Conservation (phyloP, 257 asterid genomes). For the Fraxinus quadrangulata region DNA sequence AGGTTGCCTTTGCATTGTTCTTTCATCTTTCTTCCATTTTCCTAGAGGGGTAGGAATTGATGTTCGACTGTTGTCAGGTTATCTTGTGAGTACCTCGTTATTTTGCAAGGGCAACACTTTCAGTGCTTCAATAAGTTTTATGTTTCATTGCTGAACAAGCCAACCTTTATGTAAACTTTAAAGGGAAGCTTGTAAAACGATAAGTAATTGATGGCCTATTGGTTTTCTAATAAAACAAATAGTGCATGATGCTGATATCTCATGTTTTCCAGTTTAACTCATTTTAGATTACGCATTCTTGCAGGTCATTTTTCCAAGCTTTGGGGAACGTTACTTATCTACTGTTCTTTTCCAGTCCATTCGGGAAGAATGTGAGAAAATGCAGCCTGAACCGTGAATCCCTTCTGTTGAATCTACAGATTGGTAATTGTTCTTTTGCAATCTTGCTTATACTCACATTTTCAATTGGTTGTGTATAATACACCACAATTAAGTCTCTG, state of each 20-base stretch:
- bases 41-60: not conserved
- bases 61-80: not conserved
- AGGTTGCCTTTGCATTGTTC: no score
- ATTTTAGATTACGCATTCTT: slow-evolving; percentile 11
- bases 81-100: not conserved
- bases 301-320: slow-evolving; percentile 96
- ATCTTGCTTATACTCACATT: not conserved
- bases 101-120: not conserved
- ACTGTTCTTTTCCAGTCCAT: slow-evolving; percentile 90
- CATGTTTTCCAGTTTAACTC: not conserved
- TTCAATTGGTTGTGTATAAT: not conserved
- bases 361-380: slow-evolving; percentile 82
- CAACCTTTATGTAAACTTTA: not conserved
- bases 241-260: not conserved
- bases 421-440: not conserved
- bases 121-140: not conserved
- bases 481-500: not conserved
- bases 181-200: not conserved
- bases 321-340: slow-evolving; percentile 89
- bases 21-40: no score
- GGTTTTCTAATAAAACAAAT: not conserved
- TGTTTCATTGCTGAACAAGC: not conserved
- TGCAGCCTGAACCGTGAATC: slow-evolving; percentile 71
- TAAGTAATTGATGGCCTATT: not conserved
- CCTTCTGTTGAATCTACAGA: not conserved